phyloP scores from a whole-genome alignment of 768 basidiomycete species.

The Lentinula aciculospora region DNA sequence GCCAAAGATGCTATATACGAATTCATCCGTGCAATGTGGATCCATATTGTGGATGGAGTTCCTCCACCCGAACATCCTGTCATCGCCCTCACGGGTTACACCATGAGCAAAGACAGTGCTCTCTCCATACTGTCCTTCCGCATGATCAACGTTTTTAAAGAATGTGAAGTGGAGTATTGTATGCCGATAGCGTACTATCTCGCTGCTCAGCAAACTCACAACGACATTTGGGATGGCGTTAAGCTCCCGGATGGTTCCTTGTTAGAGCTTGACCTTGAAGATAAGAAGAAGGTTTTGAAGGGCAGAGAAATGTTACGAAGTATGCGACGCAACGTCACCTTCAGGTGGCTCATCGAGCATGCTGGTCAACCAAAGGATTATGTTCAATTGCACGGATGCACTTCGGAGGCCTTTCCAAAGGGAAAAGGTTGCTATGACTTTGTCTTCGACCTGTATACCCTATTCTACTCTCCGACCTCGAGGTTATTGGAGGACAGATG shows the following conservation, averaged over 20 bases:
- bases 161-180: slow-evolving; percentile 12
- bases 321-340: slow-evolving; percentile 12
- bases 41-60: neutral
- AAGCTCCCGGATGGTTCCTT: slow-evolving; percentile 8
- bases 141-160: slow-evolving; percentile 13
- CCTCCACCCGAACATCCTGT: neutral
- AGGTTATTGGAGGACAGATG: neutral
- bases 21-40: neutral
- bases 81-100: neutral
- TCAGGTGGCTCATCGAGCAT: slow-evolving; percentile 13
- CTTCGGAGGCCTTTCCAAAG: neutral
- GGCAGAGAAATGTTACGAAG: slow-evolving; percentile 14
- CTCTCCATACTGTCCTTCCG: slow-evolving; percentile 13
- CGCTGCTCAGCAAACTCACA: slow-evolving; percentile 16
- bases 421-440: neutral
- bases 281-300: slow-evolving; percentile 10
- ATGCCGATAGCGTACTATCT: slow-evolving; percentile 19
- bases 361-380: neutral
- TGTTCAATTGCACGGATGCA: neutral
- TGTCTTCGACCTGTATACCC: neutral
- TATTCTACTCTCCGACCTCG: neutral
- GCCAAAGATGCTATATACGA: neutral
- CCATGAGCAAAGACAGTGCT: neutral
- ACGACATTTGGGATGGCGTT: slow-evolving; percentile 16
- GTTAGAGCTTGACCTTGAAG: slow-evolving; percentile 3